Base-by-base conservation (phyloP, 768 basidiomycete genomes). In the Xerocomus spinulosus region DNA sequence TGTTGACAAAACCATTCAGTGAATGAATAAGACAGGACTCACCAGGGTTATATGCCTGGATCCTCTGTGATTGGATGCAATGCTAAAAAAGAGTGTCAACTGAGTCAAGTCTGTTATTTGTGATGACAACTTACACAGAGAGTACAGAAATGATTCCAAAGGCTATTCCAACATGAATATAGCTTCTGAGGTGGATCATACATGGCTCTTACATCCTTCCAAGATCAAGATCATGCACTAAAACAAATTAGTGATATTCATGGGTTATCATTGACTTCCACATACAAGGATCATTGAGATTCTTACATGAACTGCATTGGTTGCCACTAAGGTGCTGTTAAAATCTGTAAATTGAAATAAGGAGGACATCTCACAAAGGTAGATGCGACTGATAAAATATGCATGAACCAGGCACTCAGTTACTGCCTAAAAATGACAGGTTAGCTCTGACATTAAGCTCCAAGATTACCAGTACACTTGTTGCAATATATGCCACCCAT, bases 381-480 rank as follows among this genome's bases (percentile, higher is more conserved):
- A 55, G 30, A 63, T 53, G 4, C 57, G 54, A 43, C 47, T 57
- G 9, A 57, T 51, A 14, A 63, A 65, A 26, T 47, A 53, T 28
- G 38, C 51, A 43, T 63, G 62, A 13, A 65, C 55, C 47, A 63
- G 49, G 44, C 51, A 59, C 20, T 29, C 57, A 40, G 60, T 57
- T 5, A 12, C 14, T 24, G 13, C 42, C 62, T 65, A 36, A 6
- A 30, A 8, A 23, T 12, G 12, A 15, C 0, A 41, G 8, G 8
- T 64, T 2, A 65, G 55, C 8, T 2, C 42, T 2, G 20, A 6
- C 1, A 34, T 15, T 5, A 23, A 25, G 38, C 4, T 9, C 8
- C 24, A 2, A 35, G 30, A n/a, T 40, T 25, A 30, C 18, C 15
- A 1, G 8, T 55, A 65, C 62, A 52, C 28, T 49, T 38, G 38